Evolutionary conservation across 1,139 yeast genomes (phyloP).

Genomic region (Arxiozyma telluris): DNA sequence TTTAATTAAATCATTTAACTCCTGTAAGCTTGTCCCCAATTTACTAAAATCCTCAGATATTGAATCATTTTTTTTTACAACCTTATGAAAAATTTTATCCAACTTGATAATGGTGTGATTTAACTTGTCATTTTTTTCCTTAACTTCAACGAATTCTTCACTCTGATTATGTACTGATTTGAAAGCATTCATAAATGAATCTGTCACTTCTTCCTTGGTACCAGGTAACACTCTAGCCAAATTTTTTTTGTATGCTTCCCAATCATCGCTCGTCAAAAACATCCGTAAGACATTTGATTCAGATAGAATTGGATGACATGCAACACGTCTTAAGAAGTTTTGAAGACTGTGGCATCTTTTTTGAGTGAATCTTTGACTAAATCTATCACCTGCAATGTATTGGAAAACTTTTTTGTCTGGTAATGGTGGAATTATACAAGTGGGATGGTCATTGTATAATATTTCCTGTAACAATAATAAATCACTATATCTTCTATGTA

Average conservation of each 20-base stretch:
- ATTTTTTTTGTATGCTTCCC: conserved; percentile 71
- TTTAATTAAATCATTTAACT: conserved; percentile 51
- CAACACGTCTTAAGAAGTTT: conserved; percentile 62
- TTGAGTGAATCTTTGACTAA: conserved; percentile 68
- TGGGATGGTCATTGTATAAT: conserved; percentile 68
- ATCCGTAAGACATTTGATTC: conserved; percentile 64
- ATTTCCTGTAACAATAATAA: conserved; percentile 72
- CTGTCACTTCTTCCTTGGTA: conserved; percentile 45
- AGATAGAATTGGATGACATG: conserved; percentile 63
- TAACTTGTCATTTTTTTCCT: conserved; percentile 70
- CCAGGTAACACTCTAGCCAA: conserved; percentile 32
- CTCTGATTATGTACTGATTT: conserved; percentile 68
- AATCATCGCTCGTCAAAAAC: conserved; percentile 72
- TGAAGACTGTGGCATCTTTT: conserved; percentile 79
- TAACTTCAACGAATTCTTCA: conserved; percentile 75
- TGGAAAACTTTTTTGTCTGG: conserved; percentile 90
- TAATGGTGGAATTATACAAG: conserved; percentile 81
- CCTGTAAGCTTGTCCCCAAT: conserved; percentile 60
- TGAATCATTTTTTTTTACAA: conserved; percentile 65
- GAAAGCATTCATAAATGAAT: conserved; percentile 85
- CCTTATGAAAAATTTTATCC: conserved; percentile 67
- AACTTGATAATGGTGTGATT: conserved; percentile 74
- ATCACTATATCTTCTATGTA: conserved; percentile 75
- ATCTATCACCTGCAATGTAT: conserved; percentile 90
- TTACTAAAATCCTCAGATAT: conserved; percentile 64